A percentile compares a stretch with the other conserved stretches of the same genome.
These are phyloP conservation scores for Telfairia occidentalis DNA, from an alignment of 331 rosid genomes.

Conservation along the genomic window DNA sequence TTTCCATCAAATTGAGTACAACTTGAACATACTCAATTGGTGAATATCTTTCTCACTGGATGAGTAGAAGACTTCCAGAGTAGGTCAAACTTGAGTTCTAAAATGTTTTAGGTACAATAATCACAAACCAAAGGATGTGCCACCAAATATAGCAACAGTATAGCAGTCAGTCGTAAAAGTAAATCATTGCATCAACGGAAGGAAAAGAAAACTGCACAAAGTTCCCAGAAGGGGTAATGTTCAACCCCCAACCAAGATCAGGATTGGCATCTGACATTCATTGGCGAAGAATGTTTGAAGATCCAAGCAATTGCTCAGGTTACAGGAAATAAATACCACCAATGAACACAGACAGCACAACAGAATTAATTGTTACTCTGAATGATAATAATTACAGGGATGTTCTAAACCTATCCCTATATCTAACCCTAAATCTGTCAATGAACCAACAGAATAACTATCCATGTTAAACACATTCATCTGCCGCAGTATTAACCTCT, in stretches of 20 bases:
- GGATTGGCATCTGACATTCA: conserved; percentile 25
- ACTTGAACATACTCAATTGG: background rate
- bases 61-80: background rate
- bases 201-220: conserved; percentile 8
- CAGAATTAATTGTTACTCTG: conserved; percentile 43
- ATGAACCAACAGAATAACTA: conserved; percentile 38
- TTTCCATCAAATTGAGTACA: background rate
- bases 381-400: conserved; percentile 49
- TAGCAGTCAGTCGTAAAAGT: background rate
- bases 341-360: conserved; percentile 44
- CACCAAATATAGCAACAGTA: background rate
- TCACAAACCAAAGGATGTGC: background rate
- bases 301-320: conserved; percentile 60
- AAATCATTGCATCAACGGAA: background rate
- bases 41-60: background rate
- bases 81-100: background rate
- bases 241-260: conserved; percentile 11
- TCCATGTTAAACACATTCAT: conserved; percentile 27
- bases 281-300: conserved; percentile 22
- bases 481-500: conserved; percentile 24
- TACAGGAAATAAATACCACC: conserved; percentile 46
- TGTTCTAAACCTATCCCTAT: conserved; percentile 43
- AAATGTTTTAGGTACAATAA: background rate
- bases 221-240: conserved; percentile 2
- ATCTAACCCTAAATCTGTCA: conserved; percentile 51